These are phyloP conservation scores for Microdochium bolleyi DNA, from an alignment of 2,329 filamentous ascomycete species.

Conservation along the genomic window DNA sequence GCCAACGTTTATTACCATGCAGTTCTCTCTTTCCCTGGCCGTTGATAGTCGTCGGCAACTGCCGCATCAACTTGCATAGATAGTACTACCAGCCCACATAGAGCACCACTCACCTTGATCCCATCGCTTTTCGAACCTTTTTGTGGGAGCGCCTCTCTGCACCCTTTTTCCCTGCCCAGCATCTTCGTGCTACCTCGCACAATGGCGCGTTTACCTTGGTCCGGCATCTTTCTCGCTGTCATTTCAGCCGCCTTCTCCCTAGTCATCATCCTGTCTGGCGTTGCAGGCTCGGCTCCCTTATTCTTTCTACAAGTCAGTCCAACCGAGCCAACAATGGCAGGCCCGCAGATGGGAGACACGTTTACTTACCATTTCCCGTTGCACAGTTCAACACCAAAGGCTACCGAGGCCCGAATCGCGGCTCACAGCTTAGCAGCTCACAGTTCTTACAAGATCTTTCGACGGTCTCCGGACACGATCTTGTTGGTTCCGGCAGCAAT, in stretches of 20 bases:
- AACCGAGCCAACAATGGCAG: slow-evolving; percentile 18
- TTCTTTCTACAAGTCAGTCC: slow-evolving; percentile 23
- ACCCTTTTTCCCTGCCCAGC: not conserved
- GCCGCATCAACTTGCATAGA: too few species aligned
- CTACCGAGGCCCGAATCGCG: not conserved
- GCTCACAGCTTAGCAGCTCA: slow-evolving; percentile 14
- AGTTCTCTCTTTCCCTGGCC: too few species aligned
- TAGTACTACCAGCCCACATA: too few species aligned
- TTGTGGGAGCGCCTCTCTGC: not conserved
- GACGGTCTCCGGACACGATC: slow-evolving; percentile 19
- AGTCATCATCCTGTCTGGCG: slow-evolving; percentile 20
- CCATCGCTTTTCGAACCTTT: not conserved
- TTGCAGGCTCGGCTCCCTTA: slow-evolving; percentile 13
- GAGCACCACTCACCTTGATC: not conserved
- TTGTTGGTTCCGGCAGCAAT: slow-evolving; percentile 19
- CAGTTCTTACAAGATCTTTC: slow-evolving; percentile 22
- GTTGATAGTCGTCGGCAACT: too few species aligned
- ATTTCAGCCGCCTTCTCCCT: slow-evolving; percentile 15
- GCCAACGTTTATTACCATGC: too few species aligned
- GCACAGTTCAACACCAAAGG: slow-evolving; percentile 7
- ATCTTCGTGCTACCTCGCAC: not conserved
- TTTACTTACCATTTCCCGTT: slow-evolving; percentile 18
- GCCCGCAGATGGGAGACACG: too few species aligned
- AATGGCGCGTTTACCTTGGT: slow-evolving; percentile 4
- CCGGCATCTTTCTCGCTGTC: slow-evolving; percentile 12